A percentile compares a stretch with the other conserved stretches of the same genome.
These are phyloP conservation scores for Dendrobium officinale DNA, from an alignment of 106 monocot species.

Conservation along the genomic window DNA sequence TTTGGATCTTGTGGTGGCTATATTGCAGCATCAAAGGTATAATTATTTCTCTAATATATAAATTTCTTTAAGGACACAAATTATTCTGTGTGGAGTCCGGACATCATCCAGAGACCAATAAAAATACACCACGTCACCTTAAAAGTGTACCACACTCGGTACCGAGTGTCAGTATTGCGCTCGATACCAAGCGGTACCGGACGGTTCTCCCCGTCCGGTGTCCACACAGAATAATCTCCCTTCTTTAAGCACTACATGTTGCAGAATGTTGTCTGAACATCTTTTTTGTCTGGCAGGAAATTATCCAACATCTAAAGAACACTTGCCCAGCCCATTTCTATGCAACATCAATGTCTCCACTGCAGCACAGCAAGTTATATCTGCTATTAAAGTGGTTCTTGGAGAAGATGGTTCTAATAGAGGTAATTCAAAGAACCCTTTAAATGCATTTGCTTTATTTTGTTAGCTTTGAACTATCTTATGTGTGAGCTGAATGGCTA, in stretches of 20 bases:
- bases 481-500: constrained; percentile 1
- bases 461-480: not conserved
- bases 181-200: no score
- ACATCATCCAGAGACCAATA: no score
- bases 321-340: constrained; percentile 77
- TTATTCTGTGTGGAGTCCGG: no score
- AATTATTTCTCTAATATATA: not conserved
- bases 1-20: constrained; percentile 89
- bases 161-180: no score
- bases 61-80: not conserved
- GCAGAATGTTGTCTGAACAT: not conserved
- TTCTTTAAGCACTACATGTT: not conserved
- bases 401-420: constrained; percentile 78
- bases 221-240: no score
- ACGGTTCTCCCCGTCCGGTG: no score
- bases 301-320: constrained; percentile 56
- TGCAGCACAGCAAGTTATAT: constrained; percentile 76
- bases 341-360: constrained; percentile 84
- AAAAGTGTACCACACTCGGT: no score
- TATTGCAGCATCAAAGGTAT: constrained; percentile 80
- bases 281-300: constrained; percentile 40
- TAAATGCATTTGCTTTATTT: not conserved
- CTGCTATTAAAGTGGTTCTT: constrained; percentile 67
- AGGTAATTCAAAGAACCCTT: constrained; percentile 24
- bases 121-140: no score